These are phyloP conservation scores for Phytophthora citrophthora DNA, from an alignment of 352 stramenopile genomes.

Conservation along the genomic window DNA sequence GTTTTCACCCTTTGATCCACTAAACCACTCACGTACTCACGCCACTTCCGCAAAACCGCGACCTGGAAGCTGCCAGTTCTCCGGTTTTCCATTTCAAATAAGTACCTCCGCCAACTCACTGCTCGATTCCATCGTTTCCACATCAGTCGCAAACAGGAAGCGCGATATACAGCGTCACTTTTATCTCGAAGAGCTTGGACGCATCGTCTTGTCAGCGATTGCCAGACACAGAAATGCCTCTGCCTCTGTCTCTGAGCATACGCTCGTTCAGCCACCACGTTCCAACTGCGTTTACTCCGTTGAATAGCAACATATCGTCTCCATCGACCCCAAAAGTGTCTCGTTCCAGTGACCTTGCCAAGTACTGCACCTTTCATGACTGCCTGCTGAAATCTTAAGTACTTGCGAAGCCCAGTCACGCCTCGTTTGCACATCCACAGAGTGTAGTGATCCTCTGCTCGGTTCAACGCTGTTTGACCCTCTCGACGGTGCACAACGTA, in stretches of 20 bases:
- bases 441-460: slow-evolving; percentile 20
- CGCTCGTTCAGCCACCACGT: not conserved
- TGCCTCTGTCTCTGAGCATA: slow-evolving; percentile 2
- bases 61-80: slow-evolving; percentile 5
- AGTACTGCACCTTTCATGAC: slow-evolving; percentile 10
- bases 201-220: slow-evolving; percentile 6
- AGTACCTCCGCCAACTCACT: slow-evolving; percentile 14
- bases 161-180: slow-evolving; percentile 27
- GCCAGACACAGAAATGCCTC: slow-evolving; percentile 25
- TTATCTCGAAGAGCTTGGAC: slow-evolving; percentile 12
- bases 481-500: slow-evolving; percentile 15
- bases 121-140: slow-evolving; percentile 33
- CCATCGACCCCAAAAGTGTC: slow-evolving; percentile 11
- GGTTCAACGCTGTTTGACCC: not conserved
- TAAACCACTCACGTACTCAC: not conserved
- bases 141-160: slow-evolving; percentile 20
- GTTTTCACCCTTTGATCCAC: slow-evolving; percentile 12
- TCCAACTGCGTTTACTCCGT: not conserved
- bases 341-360: slow-evolving; percentile 4
- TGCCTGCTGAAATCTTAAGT: slow-evolving; percentile 9
- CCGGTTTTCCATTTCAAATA: slow-evolving; percentile 8
- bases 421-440: slow-evolving; percentile 12
- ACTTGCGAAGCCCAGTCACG: slow-evolving; percentile 13
- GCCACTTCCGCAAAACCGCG: slow-evolving; percentile 20
- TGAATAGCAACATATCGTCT: slow-evolving; percentile 11